A percentile compares a stretch with the other conserved stretches of the same genome.
These are phyloP conservation scores for Tetradesmus lagerheimii DNA, from an alignment of 139 green algal species.

Conservation along the genomic window DNA sequence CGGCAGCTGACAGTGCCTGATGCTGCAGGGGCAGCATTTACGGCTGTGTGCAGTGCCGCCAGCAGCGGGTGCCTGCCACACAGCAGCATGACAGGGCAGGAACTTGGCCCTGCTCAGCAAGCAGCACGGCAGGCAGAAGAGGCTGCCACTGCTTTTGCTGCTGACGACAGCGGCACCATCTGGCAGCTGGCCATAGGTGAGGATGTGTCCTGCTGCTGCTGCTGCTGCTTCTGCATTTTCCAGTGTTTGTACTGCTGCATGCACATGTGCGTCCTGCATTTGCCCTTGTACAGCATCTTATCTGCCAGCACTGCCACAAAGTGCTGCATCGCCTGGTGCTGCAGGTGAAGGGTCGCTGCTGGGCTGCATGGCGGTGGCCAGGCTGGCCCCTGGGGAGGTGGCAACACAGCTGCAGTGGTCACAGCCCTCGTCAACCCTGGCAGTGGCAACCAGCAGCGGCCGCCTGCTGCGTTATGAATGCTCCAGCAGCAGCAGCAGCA, in stretches of 20 bases:
- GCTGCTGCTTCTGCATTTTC: not conserved
- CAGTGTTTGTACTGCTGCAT: not conserved
- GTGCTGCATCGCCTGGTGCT: not conserved
- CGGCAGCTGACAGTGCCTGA: slow-evolving; percentile 36
- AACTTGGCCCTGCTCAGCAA: not conserved
- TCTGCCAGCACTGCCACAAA: not conserved
- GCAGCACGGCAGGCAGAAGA: not conserved
- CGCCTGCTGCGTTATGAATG: slow-evolving; percentile 14
- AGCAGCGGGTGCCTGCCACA: not conserved
- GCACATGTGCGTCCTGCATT: no score
- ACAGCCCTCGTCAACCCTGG: not conserved
- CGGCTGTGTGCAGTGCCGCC: not conserved
- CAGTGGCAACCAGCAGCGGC: slow-evolving; percentile 7
- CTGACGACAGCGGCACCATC: slow-evolving; percentile 26
- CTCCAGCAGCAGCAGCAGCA: slow-evolving; percentile 15
- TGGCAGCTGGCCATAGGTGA: slow-evolving; percentile 39
- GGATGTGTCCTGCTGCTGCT: not conserved
- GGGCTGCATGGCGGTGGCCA: not conserved
- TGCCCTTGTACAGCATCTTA: no score
- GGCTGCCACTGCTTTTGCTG: slow-evolving; percentile 45
- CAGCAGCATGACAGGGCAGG: not conserved
- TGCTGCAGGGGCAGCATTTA: not conserved
- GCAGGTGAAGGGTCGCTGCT: slow-evolving; percentile 6
- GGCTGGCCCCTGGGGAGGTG: not conserved
- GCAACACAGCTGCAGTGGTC: slow-evolving; percentile 30